These are phyloP conservation scores for Penicillium pancosmium DNA, from an alignment of 495 filamentous ascomycete species.

Conservation along the genomic window DNA sequence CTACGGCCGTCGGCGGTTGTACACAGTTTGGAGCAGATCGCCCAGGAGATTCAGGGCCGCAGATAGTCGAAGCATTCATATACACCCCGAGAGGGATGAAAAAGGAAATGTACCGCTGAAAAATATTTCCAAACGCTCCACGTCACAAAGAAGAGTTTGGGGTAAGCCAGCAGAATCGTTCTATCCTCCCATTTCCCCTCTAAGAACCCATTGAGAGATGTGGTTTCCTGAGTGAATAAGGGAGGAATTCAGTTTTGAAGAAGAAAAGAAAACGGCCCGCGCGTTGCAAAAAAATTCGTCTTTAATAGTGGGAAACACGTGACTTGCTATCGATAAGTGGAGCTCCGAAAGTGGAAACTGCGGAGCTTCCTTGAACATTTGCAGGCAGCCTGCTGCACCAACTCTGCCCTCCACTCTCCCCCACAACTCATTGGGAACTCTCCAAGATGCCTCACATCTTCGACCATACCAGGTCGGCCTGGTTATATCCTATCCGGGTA, in stretches of 20 bases:
- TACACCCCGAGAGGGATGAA: not conserved
- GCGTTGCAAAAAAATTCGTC: conserved; percentile 26
- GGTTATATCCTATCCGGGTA: conserved; percentile 60
- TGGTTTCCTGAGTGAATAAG: conserved; percentile 52
- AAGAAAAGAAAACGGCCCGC: conserved; percentile 36
- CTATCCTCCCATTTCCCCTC: conserved; percentile 56
- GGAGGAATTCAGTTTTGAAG: conserved; percentile 48
- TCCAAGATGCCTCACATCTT: conserved; percentile 25
- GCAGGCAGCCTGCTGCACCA: not conserved
- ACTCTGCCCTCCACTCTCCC: not conserved
- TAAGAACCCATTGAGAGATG: conserved; percentile 40
- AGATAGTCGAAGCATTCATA: conserved; percentile 1
- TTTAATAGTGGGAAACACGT: conserved; percentile 21
- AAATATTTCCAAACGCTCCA: conserved; percentile 57
- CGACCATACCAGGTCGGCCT: conserved; percentile 46
- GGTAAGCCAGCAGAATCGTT: conserved; percentile 52
- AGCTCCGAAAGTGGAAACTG: not conserved
- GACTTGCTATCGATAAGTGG: conserved; percentile 47
- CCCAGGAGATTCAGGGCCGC: conserved; percentile 26
- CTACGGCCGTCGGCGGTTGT: conserved; percentile 36
- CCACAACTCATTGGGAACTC: not conserved
- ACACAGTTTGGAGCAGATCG: conserved; percentile 32
- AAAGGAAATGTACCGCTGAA: conserved; percentile 46
- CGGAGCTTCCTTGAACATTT: not conserved
- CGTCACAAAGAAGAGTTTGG: conserved; percentile 47